Percentiles rank a stretch among this genome's conserved stretches.
These are phyloP conservation scores for Globisporangium acanthophoron DNA, from an alignment of 352 stramenopile genomes.

Conservation along the genomic window DNA sequence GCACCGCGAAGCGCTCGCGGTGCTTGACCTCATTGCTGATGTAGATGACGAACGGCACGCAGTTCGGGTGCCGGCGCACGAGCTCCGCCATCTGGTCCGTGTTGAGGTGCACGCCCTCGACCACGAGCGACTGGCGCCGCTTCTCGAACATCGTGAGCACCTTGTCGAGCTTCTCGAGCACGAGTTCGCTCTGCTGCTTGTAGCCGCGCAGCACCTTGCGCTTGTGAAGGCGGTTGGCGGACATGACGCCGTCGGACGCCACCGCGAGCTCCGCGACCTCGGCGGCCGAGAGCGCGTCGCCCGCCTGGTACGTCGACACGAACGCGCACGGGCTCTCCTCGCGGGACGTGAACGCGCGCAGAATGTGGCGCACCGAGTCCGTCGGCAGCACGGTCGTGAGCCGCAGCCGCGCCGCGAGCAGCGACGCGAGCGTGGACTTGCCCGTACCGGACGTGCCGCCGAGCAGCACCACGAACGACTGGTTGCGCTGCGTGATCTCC, in stretches of 20 bases:
- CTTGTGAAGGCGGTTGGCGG: conserved; percentile 69
- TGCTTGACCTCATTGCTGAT: conserved; percentile 88
- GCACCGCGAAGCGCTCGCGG: conserved; percentile 79
- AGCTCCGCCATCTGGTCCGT: conserved; percentile 77
- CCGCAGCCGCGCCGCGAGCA: conserved; percentile 66
- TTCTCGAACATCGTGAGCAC: conserved; percentile 85
- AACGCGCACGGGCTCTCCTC: conserved; percentile 78
- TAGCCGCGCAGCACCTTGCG: conserved; percentile 79
- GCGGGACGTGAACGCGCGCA: conserved; percentile 77
- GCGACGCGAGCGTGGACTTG: conserved; percentile 81
- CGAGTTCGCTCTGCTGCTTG: conserved; percentile 73
- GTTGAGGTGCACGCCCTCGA: conserved; percentile 85
- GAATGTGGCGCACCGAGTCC: conserved; percentile 80
- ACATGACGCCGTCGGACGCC: conserved; percentile 42
- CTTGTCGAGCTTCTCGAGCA: conserved; percentile 79
- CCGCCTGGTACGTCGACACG: conserved; percentile 86
- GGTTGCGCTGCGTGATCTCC: conserved; percentile 81
- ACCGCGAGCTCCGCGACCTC: conserved; percentile 43
- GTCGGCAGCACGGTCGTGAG: conserved; percentile 83
- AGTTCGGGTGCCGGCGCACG: conserved; percentile 76
- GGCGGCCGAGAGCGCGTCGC: conserved; percentile 50
- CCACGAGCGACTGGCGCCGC: conserved; percentile 76
- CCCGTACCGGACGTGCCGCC: conserved; percentile 81
- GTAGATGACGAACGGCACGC: conserved; percentile 86
- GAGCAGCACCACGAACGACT: conserved; percentile 84